Conservation (phyloP, 345 rosid species). For the Salix suchowensis region DNA sequence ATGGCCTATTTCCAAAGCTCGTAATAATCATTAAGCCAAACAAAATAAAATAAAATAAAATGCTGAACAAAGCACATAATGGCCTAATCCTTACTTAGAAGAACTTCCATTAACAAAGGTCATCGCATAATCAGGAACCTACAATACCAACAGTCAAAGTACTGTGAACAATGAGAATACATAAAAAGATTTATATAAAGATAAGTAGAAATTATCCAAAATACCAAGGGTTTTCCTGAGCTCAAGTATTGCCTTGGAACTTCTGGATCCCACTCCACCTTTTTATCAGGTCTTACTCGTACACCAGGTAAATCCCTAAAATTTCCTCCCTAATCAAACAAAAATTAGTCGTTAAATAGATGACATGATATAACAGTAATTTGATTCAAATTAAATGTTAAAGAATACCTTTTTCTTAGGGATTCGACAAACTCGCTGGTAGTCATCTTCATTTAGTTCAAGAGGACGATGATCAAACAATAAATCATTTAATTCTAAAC, state of each 20-base stretch:
- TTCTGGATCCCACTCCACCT: constrained; percentile 43
- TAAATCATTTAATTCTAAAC: not conserved
- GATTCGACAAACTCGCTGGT: constrained; percentile 44
- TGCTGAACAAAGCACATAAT: too few species aligned
- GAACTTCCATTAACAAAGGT: constrained; percentile 33
- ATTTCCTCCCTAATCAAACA: constrained; percentile 44
- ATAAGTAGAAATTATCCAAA: not conserved
- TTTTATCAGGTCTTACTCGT: constrained; percentile 34
- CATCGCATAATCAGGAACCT: constrained; percentile 59
- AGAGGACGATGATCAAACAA: constrained; percentile 50
- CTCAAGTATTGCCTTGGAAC: constrained; percentile 29
- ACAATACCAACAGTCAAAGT: not conserved
- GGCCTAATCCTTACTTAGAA: constrained; percentile 26
- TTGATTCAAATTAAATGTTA: not conserved
- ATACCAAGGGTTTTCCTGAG: constrained; percentile 52
- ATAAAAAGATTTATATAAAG: too few species aligned
- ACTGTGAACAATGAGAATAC: not conserved
- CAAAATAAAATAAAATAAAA: not conserved
- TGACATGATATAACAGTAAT: not conserved
- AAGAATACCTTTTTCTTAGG: constrained; percentile 46
- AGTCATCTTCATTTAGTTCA: constrained; percentile 40
- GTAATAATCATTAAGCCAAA: not conserved
- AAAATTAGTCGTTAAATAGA: not conserved
- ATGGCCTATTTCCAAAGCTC: constrained; percentile 39
- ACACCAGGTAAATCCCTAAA: constrained; percentile 69